Base-by-base conservation (phyloP, 2,329 filamentous ascomycete genomes). In the Cryoendolithus antarcticus region DNA sequence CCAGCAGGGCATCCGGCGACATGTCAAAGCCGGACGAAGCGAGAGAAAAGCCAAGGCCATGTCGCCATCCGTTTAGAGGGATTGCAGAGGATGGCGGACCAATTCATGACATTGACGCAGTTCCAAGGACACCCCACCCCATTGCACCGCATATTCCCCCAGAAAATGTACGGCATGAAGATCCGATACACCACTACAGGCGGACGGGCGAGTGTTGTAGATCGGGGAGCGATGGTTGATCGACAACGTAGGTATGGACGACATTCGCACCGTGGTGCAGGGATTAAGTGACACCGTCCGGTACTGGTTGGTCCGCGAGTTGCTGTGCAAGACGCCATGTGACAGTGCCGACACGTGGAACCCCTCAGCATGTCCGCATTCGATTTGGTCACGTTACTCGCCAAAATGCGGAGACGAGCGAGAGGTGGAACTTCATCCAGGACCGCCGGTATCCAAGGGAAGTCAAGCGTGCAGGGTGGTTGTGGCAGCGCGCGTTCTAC, bases 231-330 rank as follows among this genome's bases (percentile, higher is more conserved):
- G 12, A 19, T 11, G 13, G 13, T n/a, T 33, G 32, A 33, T 33
- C 32, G 11, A 19, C 32, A 12, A 33, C 13, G 32, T 47, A 31
- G 48, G 32, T 9, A 50, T 52, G 27, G 38, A 39, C 13, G 6
- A 43, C 6, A 34, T 52, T 27, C 39, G 37, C 10, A 41, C 21
- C 1, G 46, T 52, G 15, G 39, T 50, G 15, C 32, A 50, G 28
- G 24, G 46, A 5, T 34, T 50, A 30, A 33, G 42, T 24, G 38
- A 36, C 9, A 35, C 29, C 27, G 34, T 29, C 13, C 28, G 37
- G 35, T 38, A 34, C 27, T 12, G 29, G 31, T 41, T 47, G 29
- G 34, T 33, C 13, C 29, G 30, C 9, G 33, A 46, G 15, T 40
- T 48, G 31, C 41, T 49, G 35, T 44, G 48, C 9, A 37, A 41